phyloP scores from a whole-genome alignment of 2,329 filamentous ascomycete species.

The Cryphonectria japonica region DNA sequence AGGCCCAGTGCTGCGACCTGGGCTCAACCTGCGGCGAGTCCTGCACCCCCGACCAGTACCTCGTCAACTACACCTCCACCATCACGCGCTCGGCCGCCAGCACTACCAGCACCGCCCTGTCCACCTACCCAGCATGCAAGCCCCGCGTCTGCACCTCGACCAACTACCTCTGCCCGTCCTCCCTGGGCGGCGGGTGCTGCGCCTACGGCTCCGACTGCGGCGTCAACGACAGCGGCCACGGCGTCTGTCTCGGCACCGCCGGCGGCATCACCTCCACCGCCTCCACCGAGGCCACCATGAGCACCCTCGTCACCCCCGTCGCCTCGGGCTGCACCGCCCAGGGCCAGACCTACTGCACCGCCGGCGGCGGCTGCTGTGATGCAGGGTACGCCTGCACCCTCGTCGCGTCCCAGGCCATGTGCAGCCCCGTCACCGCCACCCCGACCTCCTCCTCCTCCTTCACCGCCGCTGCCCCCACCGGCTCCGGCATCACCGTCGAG shows the following conservation, averaged over 20 bases:
- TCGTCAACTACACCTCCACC: slow-evolving; percentile 37
- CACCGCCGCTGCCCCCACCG: slow-evolving; percentile 38
- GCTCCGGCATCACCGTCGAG: slow-evolving; percentile 34
- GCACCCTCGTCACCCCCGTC: slow-evolving; percentile 39
- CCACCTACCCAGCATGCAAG: slow-evolving; percentile 35
- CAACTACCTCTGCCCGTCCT: slow-evolving; percentile 39
- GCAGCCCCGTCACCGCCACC: slow-evolving; percentile 36
- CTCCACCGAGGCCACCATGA: slow-evolving; percentile 30
- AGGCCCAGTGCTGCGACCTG: slow-evolving; percentile 39
- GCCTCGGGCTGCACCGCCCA: slow-evolving; percentile 48
- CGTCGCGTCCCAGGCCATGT: slow-evolving; percentile 42
- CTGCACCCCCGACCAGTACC: slow-evolving; percentile 37
- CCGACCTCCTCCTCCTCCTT: slow-evolving; percentile 38
- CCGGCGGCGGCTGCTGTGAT: slow-evolving; percentile 56
- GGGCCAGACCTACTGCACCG: slow-evolving; percentile 48
- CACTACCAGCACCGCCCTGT: slow-evolving; percentile 6
- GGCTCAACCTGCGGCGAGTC: slow-evolving; percentile 37
- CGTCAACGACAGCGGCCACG: slow-evolving; percentile 27
- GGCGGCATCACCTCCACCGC: slow-evolving; percentile 23
- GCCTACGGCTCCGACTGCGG: slow-evolving; percentile 48
- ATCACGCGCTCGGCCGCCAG: slow-evolving; percentile 32
- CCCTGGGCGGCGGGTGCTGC: slow-evolving; percentile 38
- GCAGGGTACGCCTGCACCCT: slow-evolving; percentile 48
- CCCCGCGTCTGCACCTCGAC: slow-evolving; percentile 37
- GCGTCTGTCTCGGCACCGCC: slow-evolving; percentile 38